Conservation (phyloP, 805 yeast genomes). For the Lipomyces chichibuensis region DNA sequence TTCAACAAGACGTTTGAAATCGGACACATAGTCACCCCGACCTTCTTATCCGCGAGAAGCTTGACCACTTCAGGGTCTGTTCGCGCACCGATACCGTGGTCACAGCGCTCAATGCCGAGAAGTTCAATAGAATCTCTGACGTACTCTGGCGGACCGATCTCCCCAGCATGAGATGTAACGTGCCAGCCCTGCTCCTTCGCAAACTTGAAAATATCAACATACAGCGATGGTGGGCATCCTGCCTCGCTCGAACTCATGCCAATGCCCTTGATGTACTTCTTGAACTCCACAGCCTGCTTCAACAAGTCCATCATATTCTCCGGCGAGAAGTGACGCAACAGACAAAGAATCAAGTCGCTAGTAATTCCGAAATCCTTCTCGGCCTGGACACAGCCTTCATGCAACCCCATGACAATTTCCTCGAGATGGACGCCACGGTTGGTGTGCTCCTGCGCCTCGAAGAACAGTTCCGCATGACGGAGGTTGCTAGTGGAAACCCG, state of each 20-base stretch:
- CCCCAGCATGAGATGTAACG: slow-evolving; percentile 87
- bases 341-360: slow-evolving; percentile 77
- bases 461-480: slow-evolving; percentile 34
- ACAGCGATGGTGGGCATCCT: slow-evolving; percentile 75
- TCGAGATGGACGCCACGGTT: slow-evolving; percentile 35
- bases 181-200: slow-evolving; percentile 58
- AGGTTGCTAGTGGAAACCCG: slow-evolving; percentile 35
- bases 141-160: slow-evolving; percentile 79
- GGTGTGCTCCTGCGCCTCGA: slow-evolving; percentile 37
- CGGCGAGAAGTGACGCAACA: slow-evolving; percentile 74
- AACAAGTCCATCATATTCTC: slow-evolving; percentile 61
- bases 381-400: slow-evolving; percentile 69
- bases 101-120: slow-evolving; percentile 69
- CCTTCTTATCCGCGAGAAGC: slow-evolving; percentile 58
- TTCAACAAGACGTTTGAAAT: slow-evolving; percentile 74
- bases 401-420: slow-evolving; percentile 46
- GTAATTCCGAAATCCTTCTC: slow-evolving; percentile 61
- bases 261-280: slow-evolving; percentile 65
- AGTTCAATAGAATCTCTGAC: slow-evolving; percentile 61
- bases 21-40: slow-evolving; percentile 74
- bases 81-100: slow-evolving; percentile 74
- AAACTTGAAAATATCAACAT: slow-evolving; percentile 61
- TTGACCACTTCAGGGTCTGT: slow-evolving; percentile 58
- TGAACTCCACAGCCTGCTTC: slow-evolving; percentile 48
- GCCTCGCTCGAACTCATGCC: slow-evolving; percentile 83